Evolutionary conservation across 1,284 basidiomycete species (phyloP).

Genomic region (Trametes polyzona): DNA sequence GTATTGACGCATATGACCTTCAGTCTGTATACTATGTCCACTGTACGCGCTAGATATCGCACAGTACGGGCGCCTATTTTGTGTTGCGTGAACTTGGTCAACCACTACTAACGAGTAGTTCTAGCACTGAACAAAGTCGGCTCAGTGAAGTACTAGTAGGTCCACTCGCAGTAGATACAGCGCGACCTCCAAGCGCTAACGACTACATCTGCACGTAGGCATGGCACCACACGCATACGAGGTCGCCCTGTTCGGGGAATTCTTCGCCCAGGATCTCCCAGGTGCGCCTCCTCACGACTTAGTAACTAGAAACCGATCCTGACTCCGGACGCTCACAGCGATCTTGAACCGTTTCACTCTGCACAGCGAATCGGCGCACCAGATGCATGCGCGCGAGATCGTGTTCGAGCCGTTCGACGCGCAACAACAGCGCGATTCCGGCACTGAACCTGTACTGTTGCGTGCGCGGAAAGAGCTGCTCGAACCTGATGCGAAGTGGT

Average conservation of each 20-base stretch:
- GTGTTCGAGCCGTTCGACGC: constrained; percentile 76
- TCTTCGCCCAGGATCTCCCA: constrained; percentile 47
- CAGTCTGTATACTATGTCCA: too few species aligned
- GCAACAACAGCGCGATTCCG: constrained; percentile 57
- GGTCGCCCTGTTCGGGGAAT: constrained; percentile 78
- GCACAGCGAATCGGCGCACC: constrained; percentile 71
- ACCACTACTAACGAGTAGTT: too few species aligned
- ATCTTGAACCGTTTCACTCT: constrained; percentile 78
- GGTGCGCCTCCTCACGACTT: constrained; percentile 17
- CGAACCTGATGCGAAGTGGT: constrained; percentile 66
- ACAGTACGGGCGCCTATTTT: too few species aligned
- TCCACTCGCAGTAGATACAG: background rate
- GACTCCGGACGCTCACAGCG: constrained; percentile 45
- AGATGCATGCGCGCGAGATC: constrained; percentile 72
- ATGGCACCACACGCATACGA: constrained; percentile 62
- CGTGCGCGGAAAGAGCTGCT: constrained; percentile 74
- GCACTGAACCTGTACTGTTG: constrained; percentile 66
- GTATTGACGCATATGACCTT: too few species aligned
- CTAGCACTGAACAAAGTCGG: too few species aligned
- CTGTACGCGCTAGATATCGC: too few species aligned
- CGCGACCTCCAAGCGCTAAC: background rate
- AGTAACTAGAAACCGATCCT: constrained; percentile 41
- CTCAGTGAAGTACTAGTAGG: too few species aligned
- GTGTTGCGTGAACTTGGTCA: too few species aligned
- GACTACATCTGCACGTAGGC: too few species aligned